A percentile compares a stretch with the other conserved stretches of the same genome.
These are phyloP conservation scores for Penicillium goetzii DNA, from an alignment of 495 filamentous ascomycete species.

Conservation along the genomic window DNA sequence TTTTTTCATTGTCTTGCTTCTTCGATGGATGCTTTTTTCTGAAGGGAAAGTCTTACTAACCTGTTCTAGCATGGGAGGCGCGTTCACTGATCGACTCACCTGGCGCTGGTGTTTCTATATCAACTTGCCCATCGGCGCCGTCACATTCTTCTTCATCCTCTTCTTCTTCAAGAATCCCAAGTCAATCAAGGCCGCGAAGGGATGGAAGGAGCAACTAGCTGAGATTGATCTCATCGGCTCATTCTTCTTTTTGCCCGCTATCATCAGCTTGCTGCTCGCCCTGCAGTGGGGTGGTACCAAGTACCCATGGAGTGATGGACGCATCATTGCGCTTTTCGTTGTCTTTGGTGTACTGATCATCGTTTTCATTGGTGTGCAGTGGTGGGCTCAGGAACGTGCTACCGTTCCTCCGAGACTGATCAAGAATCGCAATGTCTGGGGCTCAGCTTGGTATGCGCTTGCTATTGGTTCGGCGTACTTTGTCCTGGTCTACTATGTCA, in stretches of 20 bases:
- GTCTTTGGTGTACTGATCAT: constrained; percentile 68
- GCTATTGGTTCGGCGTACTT: constrained; percentile 68
- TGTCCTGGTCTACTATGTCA: constrained; percentile 60
- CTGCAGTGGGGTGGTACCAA: constrained; percentile 83
- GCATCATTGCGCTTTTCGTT: constrained; percentile 72
- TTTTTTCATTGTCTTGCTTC: background rate
- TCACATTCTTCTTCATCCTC: constrained; percentile 64
- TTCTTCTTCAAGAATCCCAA: constrained; percentile 62
- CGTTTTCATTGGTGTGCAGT: constrained; percentile 66
- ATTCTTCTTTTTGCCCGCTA: constrained; percentile 67
- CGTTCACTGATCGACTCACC: constrained; percentile 62
- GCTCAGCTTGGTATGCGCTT: constrained; percentile 56
- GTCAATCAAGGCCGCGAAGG: constrained; percentile 41
- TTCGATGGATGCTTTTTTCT: background rate
- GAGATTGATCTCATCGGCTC: constrained; percentile 72
- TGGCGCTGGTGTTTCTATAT: constrained; percentile 72
- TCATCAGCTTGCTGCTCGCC: constrained; percentile 75
- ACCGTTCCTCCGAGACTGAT: constrained; percentile 77
- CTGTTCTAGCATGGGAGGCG: constrained; percentile 46
- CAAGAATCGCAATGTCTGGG: constrained; percentile 69
- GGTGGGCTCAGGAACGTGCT: constrained; percentile 69
- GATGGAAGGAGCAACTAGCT: constrained; percentile 49
- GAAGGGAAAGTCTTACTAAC: background rate
- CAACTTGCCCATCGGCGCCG: constrained; percentile 68
- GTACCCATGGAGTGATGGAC: constrained; percentile 66